Evolutionary conservation across 768 basidiomycete species (phyloP).

Genomic region (Fibroporia radiculosa): DNA sequence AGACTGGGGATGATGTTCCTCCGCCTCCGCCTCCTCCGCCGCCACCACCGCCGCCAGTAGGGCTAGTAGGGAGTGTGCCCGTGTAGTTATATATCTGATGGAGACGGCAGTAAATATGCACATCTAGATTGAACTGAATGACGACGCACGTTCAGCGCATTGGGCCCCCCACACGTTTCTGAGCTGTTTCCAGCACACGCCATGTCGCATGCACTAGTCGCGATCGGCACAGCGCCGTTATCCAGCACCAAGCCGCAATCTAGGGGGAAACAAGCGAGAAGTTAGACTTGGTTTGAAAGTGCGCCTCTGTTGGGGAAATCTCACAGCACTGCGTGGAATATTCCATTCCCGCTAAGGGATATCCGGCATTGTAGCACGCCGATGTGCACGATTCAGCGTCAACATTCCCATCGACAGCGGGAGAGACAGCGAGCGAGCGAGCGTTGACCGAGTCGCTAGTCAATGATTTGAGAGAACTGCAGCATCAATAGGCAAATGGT

Average conservation of each 20-base stretch:
- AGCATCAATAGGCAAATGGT: conserved; percentile 1
- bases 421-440: conserved; percentile 26
- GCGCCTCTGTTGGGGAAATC: not conserved
- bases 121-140: no score
- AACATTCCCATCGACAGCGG: conserved; percentile 33
- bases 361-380: conserved; percentile 51
- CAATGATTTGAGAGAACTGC: not conserved
- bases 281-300: conserved; percentile 4
- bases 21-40: conserved; percentile 10
- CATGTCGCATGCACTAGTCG: conserved; percentile 58
- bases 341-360: conserved; percentile 31
- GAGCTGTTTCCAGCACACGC: conserved; percentile 51
- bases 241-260: conserved; percentile 43
- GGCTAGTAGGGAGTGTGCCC: conserved; percentile 39
- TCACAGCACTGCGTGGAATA: conserved; percentile 27
- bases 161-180: conserved; percentile 70
- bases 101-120: not conserved
- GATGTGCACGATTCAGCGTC: conserved; percentile 52
- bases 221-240: conserved; percentile 39
- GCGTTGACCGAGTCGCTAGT: conserved; percentile 26
- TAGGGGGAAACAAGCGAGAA: conserved; percentile 23
- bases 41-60: conserved; percentile 17
- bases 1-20: conserved; percentile 20
- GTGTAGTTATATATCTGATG: conserved; percentile 55
- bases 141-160: conserved; percentile 38